phyloP scores from a whole-genome alignment of 306 rosid species.

The Lupinus albus region DNA sequence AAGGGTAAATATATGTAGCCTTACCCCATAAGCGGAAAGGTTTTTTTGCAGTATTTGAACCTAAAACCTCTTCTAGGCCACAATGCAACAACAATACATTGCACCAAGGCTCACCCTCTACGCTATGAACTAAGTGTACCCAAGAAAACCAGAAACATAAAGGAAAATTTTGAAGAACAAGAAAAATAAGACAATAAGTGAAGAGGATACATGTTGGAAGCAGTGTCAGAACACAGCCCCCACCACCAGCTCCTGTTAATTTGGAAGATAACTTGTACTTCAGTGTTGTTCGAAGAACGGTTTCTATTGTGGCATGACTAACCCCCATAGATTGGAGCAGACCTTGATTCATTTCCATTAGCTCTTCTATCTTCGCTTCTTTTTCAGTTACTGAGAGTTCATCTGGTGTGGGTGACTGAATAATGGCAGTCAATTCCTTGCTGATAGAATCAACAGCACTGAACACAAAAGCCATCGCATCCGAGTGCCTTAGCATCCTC shows the following conservation, averaged over 20 bases:
- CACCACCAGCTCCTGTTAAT: slow-evolving; percentile 98
- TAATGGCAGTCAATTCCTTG: slow-evolving; percentile 66
- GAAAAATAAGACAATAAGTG: slow-evolving; percentile 29
- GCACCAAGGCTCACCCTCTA: too few relatives aligned
- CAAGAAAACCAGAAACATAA: slow-evolving; percentile 20
- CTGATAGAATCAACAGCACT: slow-evolving; percentile 85
- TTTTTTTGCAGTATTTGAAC: too few relatives aligned
- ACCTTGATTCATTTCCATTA: slow-evolving; percentile 98
- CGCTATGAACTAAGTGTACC: neutral
- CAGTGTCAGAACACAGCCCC: slow-evolving; percentile 96
- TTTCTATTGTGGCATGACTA: too few relatives aligned
- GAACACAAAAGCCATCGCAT: slow-evolving; percentile 81
- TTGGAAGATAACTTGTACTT: slow-evolving; percentile 86
- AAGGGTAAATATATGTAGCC: too few relatives aligned
- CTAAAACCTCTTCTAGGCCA: too few relatives aligned
- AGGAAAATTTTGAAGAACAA: slow-evolving; percentile 24
- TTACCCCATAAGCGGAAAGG: too few relatives aligned
- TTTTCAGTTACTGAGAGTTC: slow-evolving; percentile 65
- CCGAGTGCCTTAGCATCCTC: slow-evolving; percentile 75
- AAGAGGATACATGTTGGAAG: slow-evolving; percentile 90
- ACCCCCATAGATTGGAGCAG: slow-evolving; percentile 87
- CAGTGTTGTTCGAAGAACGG: slow-evolving; percentile 34
- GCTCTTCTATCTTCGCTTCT: slow-evolving; percentile 79
- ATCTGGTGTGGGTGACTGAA: slow-evolving; percentile 66
- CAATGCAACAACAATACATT: too few relatives aligned